Base-by-base conservation (phyloP, 148 eudicot genomes). In the Camellia lanceoleosa region DNA sequence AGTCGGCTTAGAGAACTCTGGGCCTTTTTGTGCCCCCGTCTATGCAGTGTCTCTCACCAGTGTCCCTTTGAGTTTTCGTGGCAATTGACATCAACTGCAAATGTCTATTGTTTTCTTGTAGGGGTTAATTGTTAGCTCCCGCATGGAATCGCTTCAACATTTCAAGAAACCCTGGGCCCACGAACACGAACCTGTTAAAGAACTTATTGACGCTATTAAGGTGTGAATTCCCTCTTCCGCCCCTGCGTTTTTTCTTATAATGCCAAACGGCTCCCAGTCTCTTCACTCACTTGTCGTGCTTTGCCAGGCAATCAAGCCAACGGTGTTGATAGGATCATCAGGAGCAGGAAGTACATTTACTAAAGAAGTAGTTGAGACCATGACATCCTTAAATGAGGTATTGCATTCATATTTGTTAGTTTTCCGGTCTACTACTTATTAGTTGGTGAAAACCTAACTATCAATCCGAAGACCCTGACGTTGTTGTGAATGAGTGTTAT, bases 131-230 rank as follows among this genome's bases (percentile, higher is more conserved):
- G 97, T 94, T 58, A 89, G 83, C 70, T 89, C 93, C 73, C 95
- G 99, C 58, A 60, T 79, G 52, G 92, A 91, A 23, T 85, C 97
- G 11, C 91, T 97, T 69, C 99, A 97, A 73, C 95, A 90, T 85
- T 94, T 91, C 70, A 97, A 97, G 90, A 90, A 87, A 80, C 99
- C 99, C 2, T 97, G 99, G 99, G 98, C 98, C 70, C 99, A 96
- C 76, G 93, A 92, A 16, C 98, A 92, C 49, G 94, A 92, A 85
- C 94, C 97, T 77, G 89, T 92, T n/a, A 83, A 20, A 51, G 89
- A 88, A 71, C 90, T 97, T 75, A 77, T 91, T 42, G 89, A 92
- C 78, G 98, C 98, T 83, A 88, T 96, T 47, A 92, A 94, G 94
- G 99, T 96, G 62, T 23, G 79, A 79, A 82, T 19, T 43, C 79